Conservation (phyloP, 352 stramenopile genomes). For the Globisporangium okanoganense region DNA sequence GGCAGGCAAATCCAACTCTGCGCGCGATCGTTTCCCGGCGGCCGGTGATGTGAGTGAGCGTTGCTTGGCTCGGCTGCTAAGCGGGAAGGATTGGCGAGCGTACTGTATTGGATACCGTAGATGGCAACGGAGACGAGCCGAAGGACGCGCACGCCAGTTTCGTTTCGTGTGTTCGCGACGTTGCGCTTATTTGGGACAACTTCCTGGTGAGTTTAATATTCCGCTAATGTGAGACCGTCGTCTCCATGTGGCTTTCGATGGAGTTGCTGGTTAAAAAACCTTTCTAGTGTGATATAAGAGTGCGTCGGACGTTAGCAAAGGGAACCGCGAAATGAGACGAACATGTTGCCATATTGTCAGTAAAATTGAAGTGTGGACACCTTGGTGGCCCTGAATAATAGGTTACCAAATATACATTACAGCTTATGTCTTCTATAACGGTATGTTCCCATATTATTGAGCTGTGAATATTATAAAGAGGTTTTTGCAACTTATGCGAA, state of each 20-base stretch:
- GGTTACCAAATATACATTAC: neutral
- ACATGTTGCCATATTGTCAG: neutral
- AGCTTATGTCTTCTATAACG: neutral
- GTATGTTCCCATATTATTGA: neutral
- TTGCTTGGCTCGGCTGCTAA: too few relatives aligned
- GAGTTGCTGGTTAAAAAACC: too few relatives aligned
- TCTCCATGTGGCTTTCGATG: too few relatives aligned
- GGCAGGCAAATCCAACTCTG: neutral
- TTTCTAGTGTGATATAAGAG: neutral
- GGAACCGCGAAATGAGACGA: neutral
- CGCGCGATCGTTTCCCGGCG: neutral
- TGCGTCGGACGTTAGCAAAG: neutral
- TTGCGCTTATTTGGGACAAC: neutral
- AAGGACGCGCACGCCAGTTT: neutral
- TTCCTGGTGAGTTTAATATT: neutral
- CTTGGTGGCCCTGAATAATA: neutral
- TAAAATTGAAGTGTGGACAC: constrained; percentile 1
- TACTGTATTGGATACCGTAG: too few relatives aligned
- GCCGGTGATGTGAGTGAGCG: neutral
- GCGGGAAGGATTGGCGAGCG: too few relatives aligned
- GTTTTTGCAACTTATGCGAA: neutral
- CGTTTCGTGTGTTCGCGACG: neutral
- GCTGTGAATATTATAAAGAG: neutral
- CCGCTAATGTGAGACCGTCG: neutral
- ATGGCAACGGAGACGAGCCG: neutral